Conservation (phyloP, 2,329 filamentous ascomycete genomes). For the Calonectria pauciramosa region DNA sequence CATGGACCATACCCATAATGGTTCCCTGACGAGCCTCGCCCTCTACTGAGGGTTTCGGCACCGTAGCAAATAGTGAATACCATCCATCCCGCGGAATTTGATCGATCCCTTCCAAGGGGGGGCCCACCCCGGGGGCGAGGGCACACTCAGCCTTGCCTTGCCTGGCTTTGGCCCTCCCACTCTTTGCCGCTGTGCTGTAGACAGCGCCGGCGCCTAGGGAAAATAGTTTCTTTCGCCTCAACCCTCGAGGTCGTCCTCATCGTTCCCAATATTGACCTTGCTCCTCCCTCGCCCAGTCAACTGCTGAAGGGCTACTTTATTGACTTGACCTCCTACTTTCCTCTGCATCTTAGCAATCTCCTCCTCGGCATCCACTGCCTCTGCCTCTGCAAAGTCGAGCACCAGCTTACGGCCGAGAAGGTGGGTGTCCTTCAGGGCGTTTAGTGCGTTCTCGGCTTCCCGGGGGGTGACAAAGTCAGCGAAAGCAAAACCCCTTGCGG, state of each 20-base stretch:
- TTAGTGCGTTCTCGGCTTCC: conserved; percentile 92
- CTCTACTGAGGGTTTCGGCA: conserved; percentile 31
- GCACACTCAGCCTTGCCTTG: conserved; percentile 43
- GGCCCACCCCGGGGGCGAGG: conserved; percentile 32
- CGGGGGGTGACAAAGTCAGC: conserved; percentile 93
- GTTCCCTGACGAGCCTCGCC: conserved; percentile 20
- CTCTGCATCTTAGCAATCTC: conserved; percentile 97
- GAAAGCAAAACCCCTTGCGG: conserved; percentile 94
- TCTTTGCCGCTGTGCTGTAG: not conserved
- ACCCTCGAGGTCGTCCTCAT: conserved; percentile 69
- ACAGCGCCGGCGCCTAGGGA: not conserved
- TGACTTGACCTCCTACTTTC: conserved; percentile 91
- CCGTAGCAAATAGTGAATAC: conserved; percentile 29
- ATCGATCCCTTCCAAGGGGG: conserved; percentile 46
- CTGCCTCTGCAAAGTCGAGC: conserved; percentile 90
- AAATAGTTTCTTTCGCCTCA: conserved; percentile 44
- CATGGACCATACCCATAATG: conserved; percentile 36
- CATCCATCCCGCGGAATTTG: conserved; percentile 35
- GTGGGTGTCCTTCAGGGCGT: conserved; percentile 92
- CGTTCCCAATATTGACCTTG: conserved; percentile 88
- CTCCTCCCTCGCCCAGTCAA: conserved; percentile 86
- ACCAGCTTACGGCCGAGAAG: conserved; percentile 90
- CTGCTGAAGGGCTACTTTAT: conserved; percentile 91
- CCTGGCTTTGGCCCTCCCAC: conserved; percentile 21
- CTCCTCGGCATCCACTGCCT: conserved; percentile 91